Conservation (phyloP, 1,139 yeast genomes). For the Pichia sp. region DNA sequence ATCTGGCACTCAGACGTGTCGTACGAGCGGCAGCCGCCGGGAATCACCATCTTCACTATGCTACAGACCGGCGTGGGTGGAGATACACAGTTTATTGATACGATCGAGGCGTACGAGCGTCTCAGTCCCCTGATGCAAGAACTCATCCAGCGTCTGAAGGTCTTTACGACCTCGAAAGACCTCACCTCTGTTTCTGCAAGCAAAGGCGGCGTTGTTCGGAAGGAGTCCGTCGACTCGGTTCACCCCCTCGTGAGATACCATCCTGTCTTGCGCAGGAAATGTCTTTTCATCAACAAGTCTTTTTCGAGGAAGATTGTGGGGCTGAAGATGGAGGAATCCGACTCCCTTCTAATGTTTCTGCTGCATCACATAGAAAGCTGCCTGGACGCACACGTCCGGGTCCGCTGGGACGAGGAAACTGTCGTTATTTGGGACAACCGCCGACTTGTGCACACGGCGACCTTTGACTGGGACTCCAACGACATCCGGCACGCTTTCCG, state of each 20-base stretch:
- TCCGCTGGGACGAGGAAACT: conserved; percentile 25
- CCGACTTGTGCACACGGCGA: conserved; percentile 58
- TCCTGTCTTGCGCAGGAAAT: conserved; percentile 63
- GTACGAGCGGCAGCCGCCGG: conserved; percentile 67
- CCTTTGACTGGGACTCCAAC: conserved; percentile 56
- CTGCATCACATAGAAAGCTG: conserved; percentile 46
- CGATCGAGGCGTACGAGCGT: conserved; percentile 64
- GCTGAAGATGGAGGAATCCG: conserved; percentile 60
- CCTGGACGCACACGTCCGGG: conserved; percentile 53
- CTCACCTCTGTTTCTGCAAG: conserved; percentile 55
- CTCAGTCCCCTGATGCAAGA: conserved; percentile 54
- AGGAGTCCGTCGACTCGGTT: conserved; percentile 52
- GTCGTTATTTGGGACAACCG: conserved; percentile 56
- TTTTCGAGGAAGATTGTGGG: conserved; percentile 56
- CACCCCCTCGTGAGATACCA: conserved; percentile 69
- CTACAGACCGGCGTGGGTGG: conserved; percentile 61
- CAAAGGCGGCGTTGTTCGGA: conserved; percentile 61
- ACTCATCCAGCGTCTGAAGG: conserved; percentile 53
- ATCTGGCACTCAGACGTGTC: conserved; percentile 68
- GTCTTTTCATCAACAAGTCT: conserved; percentile 54
- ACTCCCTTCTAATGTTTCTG: conserved; percentile 50
- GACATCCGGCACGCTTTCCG: conserved; percentile 63
- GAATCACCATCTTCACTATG: conserved; percentile 59
- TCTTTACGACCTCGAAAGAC: conserved; percentile 63
- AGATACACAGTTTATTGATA: conserved; percentile 66